Base-by-base conservation (phyloP, 805 yeast genomes). In the Hanseniaspora nectarophila region DNA sequence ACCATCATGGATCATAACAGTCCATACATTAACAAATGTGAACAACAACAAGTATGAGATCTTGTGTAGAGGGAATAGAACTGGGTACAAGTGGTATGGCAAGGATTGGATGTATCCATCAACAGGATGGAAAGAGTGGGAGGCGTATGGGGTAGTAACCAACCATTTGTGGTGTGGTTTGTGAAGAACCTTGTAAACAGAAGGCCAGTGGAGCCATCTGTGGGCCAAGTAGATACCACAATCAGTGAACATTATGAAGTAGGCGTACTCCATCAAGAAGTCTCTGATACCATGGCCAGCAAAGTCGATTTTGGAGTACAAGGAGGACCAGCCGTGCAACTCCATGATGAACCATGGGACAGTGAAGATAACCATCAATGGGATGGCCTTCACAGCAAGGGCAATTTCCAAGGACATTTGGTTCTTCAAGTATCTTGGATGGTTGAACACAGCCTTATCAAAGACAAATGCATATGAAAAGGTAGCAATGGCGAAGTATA, bases 81-180 rank as follows among this genome's bases (percentile, higher is more conserved):
- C 78, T 55, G 97, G 97, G 70, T 76, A 92, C 55, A 88, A 59
- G 67, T 92, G 98, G 71, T 92, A 92, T 13, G 98, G 96, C 57
- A 92, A 65, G 34, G 95, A 83, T 73, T 92, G 98, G 55, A 78
- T 72, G 72, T 85, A 92, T 37, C 98, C 98, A 61, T 92, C 98
- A 50, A 92, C 84, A 13, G 98, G 97, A 68, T 92, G 95, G 87
- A 92, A 92, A 24, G 97, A 97, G 64, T 89, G 97, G 8, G 95
- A 86, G 0, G 98, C 98, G 70, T 83, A 92, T 42, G 98, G 98
- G 9, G 98, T 90, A 56, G 97, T 90, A 38, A 92, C 96, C 59
- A 92, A 80, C 98, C 98, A 92, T 71, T 92, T 92, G 76, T 92
- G 98, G 69, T 92, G 98, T 12, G 97, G 97, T 71, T 92, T 92